Percentiles rank a stretch among this genome's conserved stretches.
Evolutionary conservation across 257 asterid genomes (phyloP).

Genomic region (Orobanche coerulescens): DNA sequence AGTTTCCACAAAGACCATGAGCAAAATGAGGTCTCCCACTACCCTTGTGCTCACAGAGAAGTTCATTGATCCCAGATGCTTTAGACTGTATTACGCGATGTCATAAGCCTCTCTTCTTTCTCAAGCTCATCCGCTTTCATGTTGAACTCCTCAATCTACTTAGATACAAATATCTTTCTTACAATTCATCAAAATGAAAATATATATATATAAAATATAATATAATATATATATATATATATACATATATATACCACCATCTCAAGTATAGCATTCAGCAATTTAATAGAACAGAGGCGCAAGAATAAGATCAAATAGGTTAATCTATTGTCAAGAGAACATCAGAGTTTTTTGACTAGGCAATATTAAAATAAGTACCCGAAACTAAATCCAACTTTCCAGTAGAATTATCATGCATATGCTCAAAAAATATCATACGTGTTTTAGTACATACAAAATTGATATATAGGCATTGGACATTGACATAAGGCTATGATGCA

Average conservation of each 20-base stretch:
- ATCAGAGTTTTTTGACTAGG: conserved; percentile 7
- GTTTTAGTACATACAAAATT: neutral
- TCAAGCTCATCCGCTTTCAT: conserved; percentile 54
- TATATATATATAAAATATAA: too few relatives aligned
- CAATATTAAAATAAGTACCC: neutral
- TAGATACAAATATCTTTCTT: conserved; percentile 9
- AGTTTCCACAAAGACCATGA: conserved; percentile 64
- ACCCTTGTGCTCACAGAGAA: conserved; percentile 69
- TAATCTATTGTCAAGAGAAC: conserved; percentile 3
- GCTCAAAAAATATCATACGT: neutral
- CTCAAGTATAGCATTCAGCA: conserved; percentile 1
- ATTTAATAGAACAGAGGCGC: conserved; percentile 5
- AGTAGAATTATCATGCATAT: neutral
- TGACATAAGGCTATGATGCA: neutral
- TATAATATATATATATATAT: too few relatives aligned
- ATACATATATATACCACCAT: too few relatives aligned
- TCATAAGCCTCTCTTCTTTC: conserved; percentile 23
- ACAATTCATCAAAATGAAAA: conserved; percentile 17
- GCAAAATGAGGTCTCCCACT: conserved; percentile 53
- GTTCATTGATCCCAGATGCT: conserved; percentile 38
- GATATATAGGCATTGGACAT: neutral
- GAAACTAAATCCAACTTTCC: neutral
- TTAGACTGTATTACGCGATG: conserved; percentile 20
- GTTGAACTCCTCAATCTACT: conserved; percentile 74
- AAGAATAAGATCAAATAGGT: neutral